These are phyloP conservation scores for Alternaria hordeiaustralica DNA, from an alignment of 2,329 filamentous ascomycete species.

Conservation along the genomic window DNA sequence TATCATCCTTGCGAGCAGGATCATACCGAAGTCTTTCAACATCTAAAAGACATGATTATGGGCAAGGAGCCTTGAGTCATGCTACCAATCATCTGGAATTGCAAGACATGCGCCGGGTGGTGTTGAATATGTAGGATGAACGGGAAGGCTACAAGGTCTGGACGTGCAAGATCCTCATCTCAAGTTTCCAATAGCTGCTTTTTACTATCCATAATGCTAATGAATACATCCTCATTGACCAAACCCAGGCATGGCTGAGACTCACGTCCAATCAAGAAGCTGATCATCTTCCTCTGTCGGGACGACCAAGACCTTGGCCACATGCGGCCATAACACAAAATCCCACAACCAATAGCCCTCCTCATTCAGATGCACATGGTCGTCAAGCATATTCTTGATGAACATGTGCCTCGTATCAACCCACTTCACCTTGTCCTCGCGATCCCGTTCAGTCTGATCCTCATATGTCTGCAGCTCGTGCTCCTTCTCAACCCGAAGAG, in stretches of 20 bases:
- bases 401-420: conserved; percentile 9
- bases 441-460: neutral
- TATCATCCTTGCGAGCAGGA: neutral
- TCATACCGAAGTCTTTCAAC: neutral
- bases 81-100: neutral
- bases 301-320: neutral
- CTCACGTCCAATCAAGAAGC: neutral
- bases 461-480: neutral
- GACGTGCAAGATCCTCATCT: neutral
- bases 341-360: conserved; percentile 18
- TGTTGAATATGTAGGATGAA: neutral
- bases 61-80: neutral
- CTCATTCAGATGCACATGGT: conserved; percentile 24
- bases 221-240: neutral
- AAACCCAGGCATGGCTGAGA: neutral
- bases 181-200: neutral
- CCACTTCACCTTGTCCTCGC: conserved; percentile 10
- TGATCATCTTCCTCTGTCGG: neutral
- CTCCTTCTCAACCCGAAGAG: neutral
- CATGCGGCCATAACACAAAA: conserved; percentile 8
- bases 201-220: neutral
- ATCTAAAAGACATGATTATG: neutral
- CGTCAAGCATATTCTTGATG: conserved; percentile 14
- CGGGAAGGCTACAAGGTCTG: accelerated
- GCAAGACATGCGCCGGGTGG: neutral